These are phyloP conservation scores for Pichia californica DNA, from an alignment of 805 yeast genomes.

Conservation along the genomic window DNA sequence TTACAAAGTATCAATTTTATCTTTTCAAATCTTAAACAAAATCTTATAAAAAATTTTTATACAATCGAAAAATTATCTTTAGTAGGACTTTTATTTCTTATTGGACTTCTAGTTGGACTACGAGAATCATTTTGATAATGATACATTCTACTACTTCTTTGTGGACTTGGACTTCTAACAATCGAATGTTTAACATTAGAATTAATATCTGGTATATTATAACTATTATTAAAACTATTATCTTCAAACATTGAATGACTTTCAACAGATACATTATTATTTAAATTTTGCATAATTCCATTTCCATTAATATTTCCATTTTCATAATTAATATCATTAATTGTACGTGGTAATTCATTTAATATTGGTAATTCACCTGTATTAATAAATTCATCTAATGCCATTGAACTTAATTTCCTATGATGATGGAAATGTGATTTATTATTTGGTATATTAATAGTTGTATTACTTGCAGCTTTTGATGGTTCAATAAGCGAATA, in stretches of 20 bases:
- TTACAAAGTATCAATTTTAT: too few relatives aligned
- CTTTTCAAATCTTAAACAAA: too few relatives aligned
- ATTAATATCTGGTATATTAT: constrained; percentile 10
- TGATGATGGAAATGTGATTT: constrained; percentile 19
- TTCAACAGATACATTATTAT: background rate
- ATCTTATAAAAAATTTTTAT: background rate
- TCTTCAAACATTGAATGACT: constrained; percentile 21
- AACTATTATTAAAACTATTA: constrained; percentile 7
- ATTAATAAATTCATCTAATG: constrained; percentile 25
- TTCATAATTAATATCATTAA: background rate
- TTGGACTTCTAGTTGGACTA: constrained; percentile 5
- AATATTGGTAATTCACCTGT: constrained; percentile 19
- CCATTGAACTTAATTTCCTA: constrained; percentile 20
- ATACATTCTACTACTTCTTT: background rate
- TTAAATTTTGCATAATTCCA: background rate
- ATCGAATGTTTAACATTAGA: constrained; percentile 2
- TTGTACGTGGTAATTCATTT: constrained; percentile 9
- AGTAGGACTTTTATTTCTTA: constrained; percentile 6
- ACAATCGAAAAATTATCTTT: background rate
- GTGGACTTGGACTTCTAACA: constrained; percentile 9
- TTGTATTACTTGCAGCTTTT: constrained; percentile 14
- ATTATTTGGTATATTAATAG: constrained; percentile 11
- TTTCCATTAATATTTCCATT: background rate
- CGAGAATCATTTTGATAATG: constrained; percentile 2
- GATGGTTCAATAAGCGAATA: constrained; percentile 19